Evolutionary conservation across 306 rosid genomes (phyloP), one percentile per base, ranked within the genome.

Genomic region (Ormosia semicastrata): DNA sequence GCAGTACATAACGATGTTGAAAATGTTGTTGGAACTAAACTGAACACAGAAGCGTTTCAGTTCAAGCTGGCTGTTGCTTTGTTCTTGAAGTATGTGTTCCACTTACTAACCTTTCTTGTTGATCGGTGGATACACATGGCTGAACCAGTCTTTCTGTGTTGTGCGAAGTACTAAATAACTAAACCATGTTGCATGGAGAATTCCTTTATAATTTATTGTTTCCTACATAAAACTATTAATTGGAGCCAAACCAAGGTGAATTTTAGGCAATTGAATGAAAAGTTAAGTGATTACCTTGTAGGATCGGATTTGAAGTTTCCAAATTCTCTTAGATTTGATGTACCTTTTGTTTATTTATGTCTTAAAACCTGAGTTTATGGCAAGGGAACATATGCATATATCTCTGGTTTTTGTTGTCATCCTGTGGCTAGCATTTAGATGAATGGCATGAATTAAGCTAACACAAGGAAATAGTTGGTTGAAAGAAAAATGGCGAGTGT

Each of bases 1-100:
- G 43, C 73, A 57, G 50, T 73, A 39, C 47, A 10, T 17, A 47
- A 37, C 77, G 63, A 62, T 57, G 71, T 71, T 71, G 44, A 64
- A 41, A 73, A 14, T 73, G 29, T 17, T 4, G 33, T 52, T 64
- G 41, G 73, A 52, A 64, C 49, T 37, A 10, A 10, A 10, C 59
- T 30, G 24, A 44, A 68, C 17, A 30, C 17, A 50, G 1, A 15
- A 1, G 10, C 11, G 14, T 37, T 32, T 56, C n/a, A 34, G 73
- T 60, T 60, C 34, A 39, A 37, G 56, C 12, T 49, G 54, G 8
- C 60, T 30, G 68, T 32, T 54, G 64, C 70, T 56, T 40, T 80
- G 54, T 49, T 63, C 29, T 73, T 46, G 11, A 59, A 57, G 54
- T 13, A 32, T 12, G 6, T 52, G 30, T 44, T 75, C 29, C 71